Base-by-base conservation (phyloP, 2,329 filamentous ascomycete species). In the Alternaria metachromatica region DNA sequence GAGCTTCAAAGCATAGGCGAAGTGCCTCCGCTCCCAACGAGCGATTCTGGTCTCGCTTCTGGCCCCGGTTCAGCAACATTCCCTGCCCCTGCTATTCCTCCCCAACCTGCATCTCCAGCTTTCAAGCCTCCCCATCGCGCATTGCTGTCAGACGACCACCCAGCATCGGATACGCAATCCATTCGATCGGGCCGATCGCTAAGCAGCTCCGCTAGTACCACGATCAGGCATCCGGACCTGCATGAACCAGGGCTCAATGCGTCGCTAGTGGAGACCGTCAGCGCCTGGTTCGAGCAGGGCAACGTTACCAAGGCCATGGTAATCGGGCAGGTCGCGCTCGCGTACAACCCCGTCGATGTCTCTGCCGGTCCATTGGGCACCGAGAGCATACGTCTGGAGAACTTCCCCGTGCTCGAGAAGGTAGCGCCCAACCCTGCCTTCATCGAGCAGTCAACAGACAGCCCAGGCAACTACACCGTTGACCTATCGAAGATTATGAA, bases 351-450 rank as follows among this genome's bases (percentile, higher is more conserved):
- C 15, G 79, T 86, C 18, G 82, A 85, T 57, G 81, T 85, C 43
- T 70, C 75, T 30, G 71, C 78, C 13, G 76, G 76, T 10, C 76
- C 80, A 21, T 79, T 81, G 57, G 82, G 82, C 21, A 81, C 79
- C 2, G 87, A 94, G 73, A 90, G 84, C 2, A 90, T 98, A 69
- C 90, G 92, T 20, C 88, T 99, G 63, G 93, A 97, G 74, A 96
- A 97, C 77, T 97, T 97, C 77, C 82, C 90, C 10, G 87, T 87
- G n/a, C 86, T 99, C 6, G 96, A 98, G 73, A 94, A 93, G 74
- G 94, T 99, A 60, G 94, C 94, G 0, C 94, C 94, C 1, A 99
- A 99, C 78, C 93, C 93, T 46, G 92, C 94, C 61, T 97, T 98
- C 80, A 89, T 98, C 55, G 88, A 90, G 30, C 91, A 93, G 70